A percentile compares a stretch with the other conserved stretches of the same genome.
These are phyloP conservation scores for Parachlorella kessleri DNA, from an alignment of 139 green algal species.

Conservation along the genomic window DNA sequence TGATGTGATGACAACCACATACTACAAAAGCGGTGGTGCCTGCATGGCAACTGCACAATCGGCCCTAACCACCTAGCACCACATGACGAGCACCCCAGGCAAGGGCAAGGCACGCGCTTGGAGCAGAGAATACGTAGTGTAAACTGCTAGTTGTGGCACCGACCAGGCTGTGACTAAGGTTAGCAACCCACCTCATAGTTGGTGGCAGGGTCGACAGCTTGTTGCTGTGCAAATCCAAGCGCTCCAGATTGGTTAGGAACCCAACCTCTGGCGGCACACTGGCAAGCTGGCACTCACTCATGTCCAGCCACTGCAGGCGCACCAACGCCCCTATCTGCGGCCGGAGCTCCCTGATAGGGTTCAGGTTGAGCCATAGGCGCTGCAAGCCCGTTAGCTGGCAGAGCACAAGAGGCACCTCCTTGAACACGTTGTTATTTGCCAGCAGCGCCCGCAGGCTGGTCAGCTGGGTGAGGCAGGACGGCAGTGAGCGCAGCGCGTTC, in stretches of 20 bases:
- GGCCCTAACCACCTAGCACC: too few species aligned
- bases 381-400: constrained; percentile 5
- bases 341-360: constrained; percentile 9
- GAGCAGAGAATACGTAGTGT: too few species aligned
- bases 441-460: constrained; percentile 9
- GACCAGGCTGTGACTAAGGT: too few species aligned
- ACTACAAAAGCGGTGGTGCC: too few species aligned
- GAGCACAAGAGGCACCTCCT: constrained; percentile 23
- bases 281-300: constrained; percentile 33
- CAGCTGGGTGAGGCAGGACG: constrained; percentile 10
- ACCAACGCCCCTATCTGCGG: background rate
- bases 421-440: constrained; percentile 31
- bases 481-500: constrained; percentile 35
- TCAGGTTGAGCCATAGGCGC: constrained; percentile 35
- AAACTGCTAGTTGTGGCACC: too few species aligned
- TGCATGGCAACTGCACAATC: too few species aligned
- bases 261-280: constrained; percentile 10
- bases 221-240: constrained; percentile 40
- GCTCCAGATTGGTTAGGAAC: constrained; percentile 22
- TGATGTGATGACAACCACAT: too few species aligned
- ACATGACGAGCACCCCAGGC: too few species aligned
- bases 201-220: constrained; percentile 9
- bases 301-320: constrained; percentile 34
- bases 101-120: too few species aligned
- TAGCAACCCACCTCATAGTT: constrained; percentile 2